These are phyloP conservation scores for Metschnikowia bowlesiae DNA, from an alignment of 805 yeast genomes.

Conservation along the genomic window DNA sequence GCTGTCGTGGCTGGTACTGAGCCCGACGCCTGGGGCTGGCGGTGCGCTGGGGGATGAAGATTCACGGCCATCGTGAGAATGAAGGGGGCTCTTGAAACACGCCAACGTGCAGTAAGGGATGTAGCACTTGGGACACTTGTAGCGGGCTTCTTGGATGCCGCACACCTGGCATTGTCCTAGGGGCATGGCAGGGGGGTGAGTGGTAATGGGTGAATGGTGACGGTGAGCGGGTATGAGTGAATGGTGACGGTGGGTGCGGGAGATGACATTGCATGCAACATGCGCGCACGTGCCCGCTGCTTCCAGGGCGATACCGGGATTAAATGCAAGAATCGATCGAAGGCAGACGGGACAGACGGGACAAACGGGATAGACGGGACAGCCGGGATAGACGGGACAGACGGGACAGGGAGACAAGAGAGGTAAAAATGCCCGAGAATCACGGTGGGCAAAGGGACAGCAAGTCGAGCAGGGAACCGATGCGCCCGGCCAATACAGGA, in stretches of 20 bases:
- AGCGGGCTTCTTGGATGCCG: slow-evolving; percentile 35
- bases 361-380: no score
- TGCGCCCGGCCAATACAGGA: no score
- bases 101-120: slow-evolving; percentile 50
- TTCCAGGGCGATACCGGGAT: no score
- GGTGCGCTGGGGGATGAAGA: background rate
- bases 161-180: slow-evolving; percentile 38
- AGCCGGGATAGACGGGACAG: no score
- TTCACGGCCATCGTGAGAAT: slow-evolving; percentile 21
- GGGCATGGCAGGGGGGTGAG: slow-evolving; percentile 7
- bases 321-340: no score
- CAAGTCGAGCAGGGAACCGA: no score
- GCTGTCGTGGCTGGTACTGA: no score
- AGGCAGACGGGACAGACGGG: no score
- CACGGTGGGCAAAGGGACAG: no score
- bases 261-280: background rate
- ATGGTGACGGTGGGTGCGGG: background rate
- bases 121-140: slow-evolving; percentile 54
- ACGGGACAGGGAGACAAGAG: no score
- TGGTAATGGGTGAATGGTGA: background rate
- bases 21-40: no score
- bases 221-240: background rate
- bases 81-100: slow-evolving; percentile 53
- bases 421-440: no score
- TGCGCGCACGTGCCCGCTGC: background rate